Percentiles rank a stretch among this genome's conserved stretches.
Conservation (phyloP, 768 basidiomycete species). For the Suillus subalutaceus region DNA sequence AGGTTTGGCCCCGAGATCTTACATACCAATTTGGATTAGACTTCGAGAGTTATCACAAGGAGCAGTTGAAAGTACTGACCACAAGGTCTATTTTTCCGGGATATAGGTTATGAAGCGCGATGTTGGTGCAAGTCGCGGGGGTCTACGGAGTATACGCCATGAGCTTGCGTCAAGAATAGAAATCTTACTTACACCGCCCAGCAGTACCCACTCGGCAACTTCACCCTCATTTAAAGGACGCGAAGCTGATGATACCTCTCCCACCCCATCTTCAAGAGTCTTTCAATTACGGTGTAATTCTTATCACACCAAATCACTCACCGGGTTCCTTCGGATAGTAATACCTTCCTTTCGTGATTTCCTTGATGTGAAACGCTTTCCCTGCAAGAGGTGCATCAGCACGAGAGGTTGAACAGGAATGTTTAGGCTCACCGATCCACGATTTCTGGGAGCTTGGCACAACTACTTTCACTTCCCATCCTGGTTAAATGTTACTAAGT, state of each 20-base stretch:
- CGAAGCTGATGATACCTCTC: conserved; percentile 63
- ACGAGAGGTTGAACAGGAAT: background rate
- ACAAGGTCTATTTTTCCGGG: conserved; percentile 89
- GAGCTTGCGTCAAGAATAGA: conserved; percentile 5
- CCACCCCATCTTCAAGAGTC: conserved; percentile 52
- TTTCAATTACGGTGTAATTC: conserved; percentile 7
- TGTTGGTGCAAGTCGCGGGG: conserved; percentile 90
- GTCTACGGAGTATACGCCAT: conserved; percentile 48
- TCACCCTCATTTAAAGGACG: conserved; percentile 77
- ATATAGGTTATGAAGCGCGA: conserved; percentile 88
- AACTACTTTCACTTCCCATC: conserved; percentile 81
- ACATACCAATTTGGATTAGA: conserved; percentile 5
- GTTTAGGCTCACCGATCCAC: conserved; percentile 70
- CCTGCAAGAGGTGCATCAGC: conserved; percentile 43
- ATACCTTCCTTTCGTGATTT: conserved; percentile 68
- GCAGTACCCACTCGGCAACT: conserved; percentile 86
- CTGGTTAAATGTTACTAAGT: conserved; percentile 34
- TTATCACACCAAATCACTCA: conserved; percentile 21
- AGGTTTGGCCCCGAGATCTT: conserved; percentile 87
- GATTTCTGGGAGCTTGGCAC: conserved; percentile 82
- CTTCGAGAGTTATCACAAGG: background rate
- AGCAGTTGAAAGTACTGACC: conserved; percentile 44
- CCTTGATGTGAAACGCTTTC: conserved; percentile 80
- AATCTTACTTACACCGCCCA: conserved; percentile 68
- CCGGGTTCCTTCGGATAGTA: conserved; percentile 73